Conservation (phyloP, 1,139 yeast species). For the Blastobotrys aristatus region DNA sequence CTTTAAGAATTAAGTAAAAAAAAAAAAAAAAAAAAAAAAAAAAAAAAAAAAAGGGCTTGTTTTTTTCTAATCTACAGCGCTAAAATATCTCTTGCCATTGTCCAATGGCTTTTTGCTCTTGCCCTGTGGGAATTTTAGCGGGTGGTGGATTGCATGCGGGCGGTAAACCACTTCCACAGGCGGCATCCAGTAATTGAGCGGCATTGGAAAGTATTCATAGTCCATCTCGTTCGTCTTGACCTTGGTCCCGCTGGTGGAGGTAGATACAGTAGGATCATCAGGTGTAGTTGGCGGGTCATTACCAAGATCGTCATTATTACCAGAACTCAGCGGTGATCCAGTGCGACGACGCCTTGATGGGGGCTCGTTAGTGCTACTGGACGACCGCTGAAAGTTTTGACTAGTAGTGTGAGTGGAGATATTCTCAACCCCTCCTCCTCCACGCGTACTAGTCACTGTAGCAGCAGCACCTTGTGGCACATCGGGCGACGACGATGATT, state of each 20-base stretch:
- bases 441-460: too few species aligned
- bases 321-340: not conserved
- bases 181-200: slow-evolving; percentile 52
- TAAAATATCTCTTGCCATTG: slow-evolving; percentile 42
- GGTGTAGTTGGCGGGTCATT: not conserved
- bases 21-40: too few species aligned
- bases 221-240: slow-evolving; percentile 22
- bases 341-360: not conserved
- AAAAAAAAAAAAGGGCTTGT: not conserved
- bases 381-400: too few species aligned
- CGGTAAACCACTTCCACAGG: slow-evolving; percentile 57
- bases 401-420: too few species aligned
- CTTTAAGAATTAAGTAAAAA: too few species aligned
- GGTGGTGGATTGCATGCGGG: slow-evolving; percentile 53
- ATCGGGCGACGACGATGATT: slow-evolving; percentile 1
- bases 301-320: slow-evolving; percentile 3
- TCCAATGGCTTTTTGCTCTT: slow-evolving; percentile 25
- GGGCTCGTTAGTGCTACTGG: too few species aligned
- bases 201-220: slow-evolving; percentile 54
- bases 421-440: too few species aligned
- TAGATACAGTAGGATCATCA: not conserved
- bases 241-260: slow-evolving; percentile 7
- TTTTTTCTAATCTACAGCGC: slow-evolving; percentile 34
- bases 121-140: slow-evolving; percentile 24
- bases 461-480: too few species aligned